Base-by-base conservation (phyloP, 805 yeast species). In the Isabelozyma rhagii region DNA sequence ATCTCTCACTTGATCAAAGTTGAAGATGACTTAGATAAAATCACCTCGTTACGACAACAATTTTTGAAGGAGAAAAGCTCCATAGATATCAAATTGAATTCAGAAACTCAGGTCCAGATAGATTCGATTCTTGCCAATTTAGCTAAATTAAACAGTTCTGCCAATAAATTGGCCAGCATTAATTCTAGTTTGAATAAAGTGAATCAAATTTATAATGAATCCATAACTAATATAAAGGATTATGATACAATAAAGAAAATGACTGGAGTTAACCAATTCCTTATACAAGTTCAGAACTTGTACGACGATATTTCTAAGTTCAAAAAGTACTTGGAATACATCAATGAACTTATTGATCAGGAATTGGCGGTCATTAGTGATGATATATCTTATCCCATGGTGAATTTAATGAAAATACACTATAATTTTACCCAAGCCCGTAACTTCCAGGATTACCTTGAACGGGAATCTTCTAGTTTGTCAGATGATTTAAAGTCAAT, bases 401-500 rank as follows among this genome's bases (percentile, higher is more conserved):
- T 83, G 8, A 77, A 80, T 53, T 67, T 93, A 28, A 71, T 90
- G 45, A 62, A 75, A 21, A 81, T 87, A 10, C 98, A 93, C 66
- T 88, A 77, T 63, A 72, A 78, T 52, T 74, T 93, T 51, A 85
- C 84, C 44, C 79, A 79, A 59, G 80, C 89, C 15, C 76, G 96
- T 47, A 93, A 90, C 65, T 83, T 92, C 56, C 82, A 78, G 54
- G 97, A 93, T 55, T 87, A 85, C 61, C 77, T 92, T 47, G 75
- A 75, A 50, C 69, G 66, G n/a, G 77, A 86, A 65, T 76, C 88
- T 4, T 51, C 46, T 11, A 51, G 50, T n/a, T 60, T 71, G 53
- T 53, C 84, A 1, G 84, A 81, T 31, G 97, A 92, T 63, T 81
- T 85, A 13, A 79, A 82, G 55, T 75, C 85, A 40, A 85, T 89